These are phyloP conservation scores for Tolypocladium inflatum DNA, from an alignment of 2,329 filamentous ascomycete species.

Conservation along the genomic window DNA sequence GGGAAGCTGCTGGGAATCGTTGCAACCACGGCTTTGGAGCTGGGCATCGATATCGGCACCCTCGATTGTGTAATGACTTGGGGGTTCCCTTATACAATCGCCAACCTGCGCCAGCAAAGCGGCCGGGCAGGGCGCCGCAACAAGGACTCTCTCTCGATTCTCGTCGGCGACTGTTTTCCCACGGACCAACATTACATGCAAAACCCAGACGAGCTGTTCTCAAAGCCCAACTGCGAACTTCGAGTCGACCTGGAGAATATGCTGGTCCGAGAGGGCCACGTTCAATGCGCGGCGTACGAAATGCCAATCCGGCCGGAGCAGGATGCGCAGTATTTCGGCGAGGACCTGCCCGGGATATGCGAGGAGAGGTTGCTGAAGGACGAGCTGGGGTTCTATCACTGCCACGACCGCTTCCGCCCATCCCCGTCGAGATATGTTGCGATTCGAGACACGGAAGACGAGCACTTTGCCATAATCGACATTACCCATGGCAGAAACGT, in stretches of 20 bases:
- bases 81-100: slow-evolving; percentile 91
- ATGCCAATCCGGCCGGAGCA: slow-evolving; percentile 78
- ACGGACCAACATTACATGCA: slow-evolving; percentile 97
- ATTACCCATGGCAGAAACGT: slow-evolving; percentile 72
- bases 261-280: slow-evolving; percentile 82
- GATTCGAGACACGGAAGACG: slow-evolving; percentile 79
- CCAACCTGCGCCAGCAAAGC: slow-evolving; percentile 89
- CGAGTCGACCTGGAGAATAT: slow-evolving; percentile 90
- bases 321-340: slow-evolving; percentile 72
- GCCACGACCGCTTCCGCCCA: slow-evolving; percentile 79
- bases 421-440: slow-evolving; percentile 73
- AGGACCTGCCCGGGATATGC: slow-evolving; percentile 61
- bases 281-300: slow-evolving; percentile 92
- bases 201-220: slow-evolving; percentile 89
- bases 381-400: slow-evolving; percentile 76
- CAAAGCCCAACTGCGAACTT: slow-evolving; percentile 77
- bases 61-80: slow-evolving; percentile 90
- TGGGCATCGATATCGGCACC: slow-evolving; percentile 91
- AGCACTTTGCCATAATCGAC: slow-evolving; percentile 92
- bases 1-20: slow-evolving; percentile 89
- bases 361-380: slow-evolving; percentile 66
- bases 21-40: slow-evolving; percentile 83
- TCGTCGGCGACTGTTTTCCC: slow-evolving; percentile 82
- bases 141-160: slow-evolving; percentile 82
- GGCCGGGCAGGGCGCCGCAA: slow-evolving; percentile 86